phyloP scores from a whole-genome alignment of 805 yeast genomes.

The Candida sithepensis region DNA sequence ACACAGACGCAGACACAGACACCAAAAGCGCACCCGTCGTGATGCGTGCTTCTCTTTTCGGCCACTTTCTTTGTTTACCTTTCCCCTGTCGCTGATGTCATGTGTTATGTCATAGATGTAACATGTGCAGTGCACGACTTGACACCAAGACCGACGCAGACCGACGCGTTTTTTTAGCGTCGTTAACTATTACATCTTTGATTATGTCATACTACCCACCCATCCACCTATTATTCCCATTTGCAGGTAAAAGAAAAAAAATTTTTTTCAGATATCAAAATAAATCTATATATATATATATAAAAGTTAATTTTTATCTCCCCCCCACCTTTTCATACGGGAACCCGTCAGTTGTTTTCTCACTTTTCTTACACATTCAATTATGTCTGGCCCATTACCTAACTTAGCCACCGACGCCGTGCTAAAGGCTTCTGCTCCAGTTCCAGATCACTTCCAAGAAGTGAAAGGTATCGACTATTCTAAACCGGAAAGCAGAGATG shows the following conservation, averaged over 20 bases:
- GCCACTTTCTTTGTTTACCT: background rate
- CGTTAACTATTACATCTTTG: too few relatives aligned
- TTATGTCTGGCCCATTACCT: slow-evolving; percentile 42
- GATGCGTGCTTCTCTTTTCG: background rate
- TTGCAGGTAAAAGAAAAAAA: too few relatives aligned
- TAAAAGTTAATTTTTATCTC: too few relatives aligned
- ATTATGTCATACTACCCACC: too few relatives aligned
- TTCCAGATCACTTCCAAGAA: slow-evolving; percentile 72
- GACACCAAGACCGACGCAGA: too few relatives aligned
- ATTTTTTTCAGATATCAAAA: too few relatives aligned
- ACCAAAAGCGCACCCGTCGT: background rate
- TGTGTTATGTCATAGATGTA: background rate
- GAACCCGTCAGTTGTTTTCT: too few relatives aligned
- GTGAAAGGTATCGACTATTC: slow-evolving; percentile 92
- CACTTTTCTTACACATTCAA: too few relatives aligned
- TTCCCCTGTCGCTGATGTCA: background rate
- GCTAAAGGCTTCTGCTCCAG: slow-evolving; percentile 77
- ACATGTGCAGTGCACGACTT: background rate
- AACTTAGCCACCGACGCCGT: slow-evolving; percentile 88
- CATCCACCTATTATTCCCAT: too few relatives aligned
- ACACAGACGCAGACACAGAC: background rate
- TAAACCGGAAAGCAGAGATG: slow-evolving; percentile 66
- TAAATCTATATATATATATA: too few relatives aligned
- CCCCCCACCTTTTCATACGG: too few relatives aligned
- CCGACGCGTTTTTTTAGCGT: too few relatives aligned